Evolutionary conservation across 768 basidiomycete species (phyloP), one percentile per base, ranked within the genome.

Genomic region (Udeniomyces megalosporus): DNA sequence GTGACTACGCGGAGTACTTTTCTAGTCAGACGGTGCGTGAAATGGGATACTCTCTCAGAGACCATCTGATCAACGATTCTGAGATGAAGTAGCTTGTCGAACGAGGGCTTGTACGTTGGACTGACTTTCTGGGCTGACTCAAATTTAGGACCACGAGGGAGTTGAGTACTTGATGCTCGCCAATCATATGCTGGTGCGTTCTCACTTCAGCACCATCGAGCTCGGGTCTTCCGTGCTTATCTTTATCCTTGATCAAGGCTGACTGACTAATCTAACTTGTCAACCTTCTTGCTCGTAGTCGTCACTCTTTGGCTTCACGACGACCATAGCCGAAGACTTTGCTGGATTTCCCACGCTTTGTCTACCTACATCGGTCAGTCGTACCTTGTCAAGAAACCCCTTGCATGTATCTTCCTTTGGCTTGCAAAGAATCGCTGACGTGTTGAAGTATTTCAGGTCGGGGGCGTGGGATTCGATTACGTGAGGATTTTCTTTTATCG

Each of bases 291-390:
- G n/a, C n/a, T n/a, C n/a, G n/a, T n/a, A 63, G 62, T 45, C 44
- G 14, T 60, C 63, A 20, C 24, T 65, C 8, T 65, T 65, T 42
- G 53, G 58, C 28, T 65, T 59, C 35, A 28, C 45, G 11, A 60
- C 66, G n/a, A 67, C 66, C 12, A 65, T 67, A 38, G 66, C 66
- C 20, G 66, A 67, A 29, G 66, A 67, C 49, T 60, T 65, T 31
- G 62, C 66, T 28, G 66, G 66, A n/a, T 65, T 61, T 20, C 66
- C 66, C 17, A 67, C 66, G 8, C 56, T 67, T 17, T 46, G 50
- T 22, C 50, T 58, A 26, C 60, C 63, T 4, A 56, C 61, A 5
- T 3, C 29, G 8, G 38, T 42, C 38, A 42, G 38, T n/a, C n/a
- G n/a, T 42, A 42, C 38, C 38, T 42, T 42, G 38, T n/a, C n/a